Percentiles rank a stretch among this genome's conserved stretches.
Evolutionary conservation across 805 yeast genomes (phyloP).

Genomic region (Ogataea angusta): DNA sequence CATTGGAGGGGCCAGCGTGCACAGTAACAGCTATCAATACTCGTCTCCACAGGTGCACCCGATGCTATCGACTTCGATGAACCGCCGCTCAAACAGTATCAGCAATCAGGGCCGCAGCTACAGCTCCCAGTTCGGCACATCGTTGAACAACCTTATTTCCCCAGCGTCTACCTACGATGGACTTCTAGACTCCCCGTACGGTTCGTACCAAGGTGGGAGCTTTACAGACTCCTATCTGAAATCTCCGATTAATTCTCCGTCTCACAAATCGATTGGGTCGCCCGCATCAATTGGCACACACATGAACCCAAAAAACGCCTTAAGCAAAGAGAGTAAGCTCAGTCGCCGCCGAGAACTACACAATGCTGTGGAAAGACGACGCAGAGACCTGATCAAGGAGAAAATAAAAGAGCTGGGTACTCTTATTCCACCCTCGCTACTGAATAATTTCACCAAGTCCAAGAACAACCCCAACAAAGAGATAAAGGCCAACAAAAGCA

Average conservation of each 20-base stretch:
- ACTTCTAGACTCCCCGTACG: constrained; percentile 35
- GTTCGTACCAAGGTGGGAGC: constrained; percentile 31
- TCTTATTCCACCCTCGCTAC: constrained; percentile 73
- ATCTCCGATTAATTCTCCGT: constrained; percentile 36
- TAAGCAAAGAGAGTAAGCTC: constrained; percentile 65
- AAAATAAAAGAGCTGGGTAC: constrained; percentile 79
- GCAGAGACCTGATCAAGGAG: constrained; percentile 88
- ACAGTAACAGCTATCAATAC: constrained; percentile 20
- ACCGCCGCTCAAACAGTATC: constrained; percentile 21
- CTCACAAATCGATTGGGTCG: constrained; percentile 25
- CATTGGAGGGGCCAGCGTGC: constrained; percentile 10
- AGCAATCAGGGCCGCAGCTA: constrained; percentile 28
- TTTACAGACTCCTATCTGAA: constrained; percentile 30
- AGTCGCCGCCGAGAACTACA: constrained; percentile 83
- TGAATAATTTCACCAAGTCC: constrained; percentile 37
- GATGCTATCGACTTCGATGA: constrained; percentile 15
- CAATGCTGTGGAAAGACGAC: constrained; percentile 89
- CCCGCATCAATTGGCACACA: constrained; percentile 35
- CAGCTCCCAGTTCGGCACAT: constrained; percentile 31
- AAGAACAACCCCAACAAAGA: constrained; percentile 46
- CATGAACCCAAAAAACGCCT: constrained; percentile 33
- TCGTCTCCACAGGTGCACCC: constrained; percentile 31
- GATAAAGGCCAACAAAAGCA: constrained; percentile 77
- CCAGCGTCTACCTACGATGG: constrained; percentile 36
- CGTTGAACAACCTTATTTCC: constrained; percentile 32